phyloP scores from a whole-genome alignment of 1,284 basidiomycete genomes.

The Fistulinella cinereoalba region DNA sequence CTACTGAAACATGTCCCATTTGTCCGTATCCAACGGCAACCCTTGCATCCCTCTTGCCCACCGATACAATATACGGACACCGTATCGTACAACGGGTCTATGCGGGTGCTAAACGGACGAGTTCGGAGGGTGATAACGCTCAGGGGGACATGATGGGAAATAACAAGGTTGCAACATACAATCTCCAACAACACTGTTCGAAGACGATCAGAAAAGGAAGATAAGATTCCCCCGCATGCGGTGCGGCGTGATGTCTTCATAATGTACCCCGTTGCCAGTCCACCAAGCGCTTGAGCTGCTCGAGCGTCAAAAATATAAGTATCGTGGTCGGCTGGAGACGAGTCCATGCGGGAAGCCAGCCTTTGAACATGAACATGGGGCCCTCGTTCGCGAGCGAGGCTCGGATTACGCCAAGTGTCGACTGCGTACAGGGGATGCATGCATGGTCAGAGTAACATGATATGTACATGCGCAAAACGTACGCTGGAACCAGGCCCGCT shows the following conservation, averaged over 20 bases:
- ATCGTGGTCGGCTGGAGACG: conserved; percentile 84
- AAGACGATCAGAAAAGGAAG: too few relatives aligned
- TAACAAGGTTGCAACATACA: too few relatives aligned
- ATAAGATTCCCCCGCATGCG: too few relatives aligned
- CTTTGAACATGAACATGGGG: conserved; percentile 89
- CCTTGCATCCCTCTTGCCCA: too few relatives aligned
- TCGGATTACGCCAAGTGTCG: conserved; percentile 70
- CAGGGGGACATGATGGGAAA: too few relatives aligned
- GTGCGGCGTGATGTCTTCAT: conserved; percentile 1
- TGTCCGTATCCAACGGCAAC: too few relatives aligned
- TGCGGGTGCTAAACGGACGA: too few relatives aligned
- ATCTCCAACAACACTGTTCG: too few relatives aligned
- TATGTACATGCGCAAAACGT: conserved; percentile 27
- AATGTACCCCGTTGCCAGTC: conserved; percentile 24
- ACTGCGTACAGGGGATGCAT: conserved; percentile 37
- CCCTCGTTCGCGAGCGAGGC: conserved; percentile 77
- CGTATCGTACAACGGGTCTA: too few relatives aligned
- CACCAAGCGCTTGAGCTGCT: conserved; percentile 24
- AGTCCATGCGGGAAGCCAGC: conserved; percentile 84
- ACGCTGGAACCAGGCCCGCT: conserved; percentile 75
- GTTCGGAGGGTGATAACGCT: too few relatives aligned
- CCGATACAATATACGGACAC: too few relatives aligned
- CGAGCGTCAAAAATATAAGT: conserved; percentile 80
- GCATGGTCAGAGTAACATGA: not conserved
- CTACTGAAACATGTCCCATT: too few relatives aligned